phyloP scores from a whole-genome alignment of 768 basidiomycete genomes.

The Leccinum rimulosum region DNA sequence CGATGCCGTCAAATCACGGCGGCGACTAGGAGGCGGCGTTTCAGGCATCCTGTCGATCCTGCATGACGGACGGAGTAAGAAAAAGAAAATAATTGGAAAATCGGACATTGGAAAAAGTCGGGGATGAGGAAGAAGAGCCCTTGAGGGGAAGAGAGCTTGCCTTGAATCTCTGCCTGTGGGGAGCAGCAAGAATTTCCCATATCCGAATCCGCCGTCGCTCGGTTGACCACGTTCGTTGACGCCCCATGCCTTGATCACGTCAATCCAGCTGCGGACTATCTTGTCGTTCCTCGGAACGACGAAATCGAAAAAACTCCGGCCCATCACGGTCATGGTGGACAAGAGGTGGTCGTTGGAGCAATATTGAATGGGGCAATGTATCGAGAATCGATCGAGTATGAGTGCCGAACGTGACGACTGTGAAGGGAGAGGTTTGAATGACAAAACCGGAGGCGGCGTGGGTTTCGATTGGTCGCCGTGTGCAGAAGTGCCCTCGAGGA shows the following conservation, averaged over 20 bases:
- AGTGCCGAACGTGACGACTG: slow-evolving; percentile 77
- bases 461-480: slow-evolving; percentile 6
- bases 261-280: slow-evolving; percentile 70
- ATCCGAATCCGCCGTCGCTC: slow-evolving; percentile 82
- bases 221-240: slow-evolving; percentile 83
- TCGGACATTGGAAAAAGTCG: neutral
- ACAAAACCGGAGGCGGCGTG: slow-evolving; percentile 32
- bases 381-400: slow-evolving; percentile 75
- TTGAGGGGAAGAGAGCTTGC: slow-evolving; percentile 18
- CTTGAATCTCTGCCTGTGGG: slow-evolving; percentile 61
- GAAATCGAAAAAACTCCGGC: slow-evolving; percentile 74
- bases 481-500: slow-evolving; percentile 7
- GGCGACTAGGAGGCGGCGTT: slow-evolving; percentile 28
- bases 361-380: slow-evolving; percentile 62
- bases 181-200: slow-evolving; percentile 63
- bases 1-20: slow-evolving; percentile 25
- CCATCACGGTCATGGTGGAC: slow-evolving; percentile 54
- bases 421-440: slow-evolving; percentile 61
- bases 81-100: neutral
- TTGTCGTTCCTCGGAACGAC: slow-evolving; percentile 62
- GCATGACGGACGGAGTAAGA: neutral
- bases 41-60: slow-evolving; percentile 30
- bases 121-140: neutral
- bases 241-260: slow-evolving; percentile 77
- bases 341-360: slow-evolving; percentile 73